Base-by-base conservation (phyloP, 2,329 filamentous ascomycete genomes). In the Verticillium zaregamsianum region DNA sequence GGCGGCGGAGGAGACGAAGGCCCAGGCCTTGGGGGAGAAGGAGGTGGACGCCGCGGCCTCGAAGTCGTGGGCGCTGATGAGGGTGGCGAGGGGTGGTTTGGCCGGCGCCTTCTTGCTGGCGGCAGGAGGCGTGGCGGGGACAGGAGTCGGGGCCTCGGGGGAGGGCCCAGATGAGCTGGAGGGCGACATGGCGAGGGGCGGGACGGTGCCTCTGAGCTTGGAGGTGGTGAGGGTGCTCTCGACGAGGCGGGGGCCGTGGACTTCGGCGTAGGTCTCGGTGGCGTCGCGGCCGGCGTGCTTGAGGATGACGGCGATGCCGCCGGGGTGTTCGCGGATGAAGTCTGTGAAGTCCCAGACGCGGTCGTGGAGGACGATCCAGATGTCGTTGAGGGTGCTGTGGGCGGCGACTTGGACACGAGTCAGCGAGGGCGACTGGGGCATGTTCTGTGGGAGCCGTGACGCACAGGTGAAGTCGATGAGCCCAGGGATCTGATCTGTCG, bases 301-400 rank as follows among this genome's bases (percentile, higher is more conserved):
- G 54, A 78, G 71, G 55, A 87, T 76, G 67, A 84, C 73, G 77
- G 60, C 64, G 5, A 68, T 57, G 20, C 76, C 75, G 23, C 75
- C 76, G 2, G 74, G 74, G 54, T 76, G 75, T n/a, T 71, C 65
- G 4, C 67, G 66, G 11, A 86, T 79, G 70, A 91, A 91, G 17
- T 85, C 80, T 28, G 85, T 88, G 55, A 91, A 75, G 71, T 91
- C 86, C 78, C 87, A 90, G 58, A 90, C 86, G 65, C 82, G 78
- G 59, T 81, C 81, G 69, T 90, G 82, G 49, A 90, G 81, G 35
- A 90, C 86, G 64, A 90, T 82, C 88, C 88, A 91, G 68, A 84
- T 80, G 68, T 86, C 80, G 39, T 79, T 71, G 8, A 77, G 72
- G 1, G 72, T 75, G 52, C 74, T 77, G 68, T 86, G 83, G 52